Conservation (phyloP, 768 basidiomycete genomes). For the Gymnopilus dilepis region DNA sequence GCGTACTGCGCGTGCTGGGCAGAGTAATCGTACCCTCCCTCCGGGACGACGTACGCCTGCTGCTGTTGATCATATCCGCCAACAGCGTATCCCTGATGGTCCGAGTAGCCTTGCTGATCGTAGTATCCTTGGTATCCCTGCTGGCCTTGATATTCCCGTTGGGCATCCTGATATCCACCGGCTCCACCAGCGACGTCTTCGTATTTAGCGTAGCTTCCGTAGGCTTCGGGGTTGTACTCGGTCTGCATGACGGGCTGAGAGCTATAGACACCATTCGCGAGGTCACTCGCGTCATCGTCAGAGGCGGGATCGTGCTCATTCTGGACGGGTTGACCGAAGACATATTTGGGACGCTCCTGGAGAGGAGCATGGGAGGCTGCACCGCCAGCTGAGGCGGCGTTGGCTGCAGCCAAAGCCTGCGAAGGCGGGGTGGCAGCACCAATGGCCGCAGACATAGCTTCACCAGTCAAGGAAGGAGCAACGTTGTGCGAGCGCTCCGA, state of each 20-base stretch:
- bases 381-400: slow-evolving; percentile 22
- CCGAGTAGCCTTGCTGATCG: slow-evolving; percentile 25
- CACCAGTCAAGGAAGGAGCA: slow-evolving; percentile 36
- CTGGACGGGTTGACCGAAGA: slow-evolving; percentile 39
- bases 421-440: slow-evolving; percentile 19
- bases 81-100: slow-evolving; percentile 23
- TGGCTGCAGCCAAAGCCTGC: slow-evolving; percentile 34
- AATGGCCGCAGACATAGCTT: slow-evolving; percentile 24
- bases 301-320: slow-evolving; percentile 18
- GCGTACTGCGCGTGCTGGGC: slow-evolving; percentile 23
- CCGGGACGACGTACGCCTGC: slow-evolving; percentile 12
- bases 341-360: slow-evolving; percentile 45
- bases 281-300: slow-evolving; percentile 37
- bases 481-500: slow-evolving; percentile 28
- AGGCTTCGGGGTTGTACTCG: slow-evolving; percentile 48
- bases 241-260: slow-evolving; percentile 44
- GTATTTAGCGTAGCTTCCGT: slow-evolving; percentile 46
- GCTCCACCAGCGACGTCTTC: slow-evolving; percentile 24
- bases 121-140: slow-evolving; percentile 30
- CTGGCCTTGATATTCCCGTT: slow-evolving; percentile 39
- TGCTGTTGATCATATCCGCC: slow-evolving; percentile 22
- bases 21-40: slow-evolving; percentile 22
- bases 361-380: slow-evolving; percentile 37
- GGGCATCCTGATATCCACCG: slow-evolving; percentile 33
- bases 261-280: slow-evolving; percentile 42